Conservation (phyloP, 768 basidiomycete species). For the Cubamyces sp. region DNA sequence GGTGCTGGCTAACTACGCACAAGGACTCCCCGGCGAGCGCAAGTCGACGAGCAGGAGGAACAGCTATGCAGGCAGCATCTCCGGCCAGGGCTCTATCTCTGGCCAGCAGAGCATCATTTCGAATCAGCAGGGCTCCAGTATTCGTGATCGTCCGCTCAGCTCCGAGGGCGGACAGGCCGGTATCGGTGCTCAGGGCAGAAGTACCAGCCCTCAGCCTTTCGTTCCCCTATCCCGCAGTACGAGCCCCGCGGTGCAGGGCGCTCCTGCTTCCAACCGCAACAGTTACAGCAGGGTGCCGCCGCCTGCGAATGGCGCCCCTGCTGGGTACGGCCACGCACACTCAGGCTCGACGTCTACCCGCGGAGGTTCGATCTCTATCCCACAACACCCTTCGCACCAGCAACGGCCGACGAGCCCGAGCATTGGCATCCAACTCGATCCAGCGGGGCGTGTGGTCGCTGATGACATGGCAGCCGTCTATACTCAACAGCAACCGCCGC, state of each 20-base stretch:
- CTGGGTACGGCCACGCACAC: conserved; percentile 18
- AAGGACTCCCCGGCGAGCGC: conserved; percentile 86
- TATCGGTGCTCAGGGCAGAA: conserved; percentile 75
- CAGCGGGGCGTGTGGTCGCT: conserved; percentile 76
- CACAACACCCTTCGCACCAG: conserved; percentile 30
- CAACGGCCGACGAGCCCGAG: conserved; percentile 69
- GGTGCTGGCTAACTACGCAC: conserved; percentile 78
- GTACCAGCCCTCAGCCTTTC: conserved; percentile 63
- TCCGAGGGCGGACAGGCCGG: conserved; percentile 71
- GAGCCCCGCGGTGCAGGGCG: conserved; percentile 45
- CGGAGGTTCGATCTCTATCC: conserved; percentile 41
- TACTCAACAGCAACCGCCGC: conserved; percentile 32
- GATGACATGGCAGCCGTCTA: conserved; percentile 73
- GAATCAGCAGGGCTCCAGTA: conserved; percentile 25
- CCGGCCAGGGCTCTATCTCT: conserved; percentile 36
- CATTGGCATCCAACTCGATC: conserved; percentile 84
- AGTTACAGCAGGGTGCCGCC: conserved; percentile 26
- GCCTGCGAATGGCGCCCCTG: conserved; percentile 15
- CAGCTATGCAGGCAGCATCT: conserved; percentile 42
- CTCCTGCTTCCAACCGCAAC: conserved; percentile 30
- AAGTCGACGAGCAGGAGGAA: conserved; percentile 60
- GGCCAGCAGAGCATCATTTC: conserved; percentile 23
- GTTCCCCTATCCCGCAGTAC: conserved; percentile 48
- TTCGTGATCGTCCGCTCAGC: conserved; percentile 54
- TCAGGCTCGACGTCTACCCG: conserved; percentile 32